Percentiles rank a stretch among this genome's conserved stretches.
phyloP scores from a whole-genome alignment of 768 basidiomycete species.

The Amanita jacksonii region DNA sequence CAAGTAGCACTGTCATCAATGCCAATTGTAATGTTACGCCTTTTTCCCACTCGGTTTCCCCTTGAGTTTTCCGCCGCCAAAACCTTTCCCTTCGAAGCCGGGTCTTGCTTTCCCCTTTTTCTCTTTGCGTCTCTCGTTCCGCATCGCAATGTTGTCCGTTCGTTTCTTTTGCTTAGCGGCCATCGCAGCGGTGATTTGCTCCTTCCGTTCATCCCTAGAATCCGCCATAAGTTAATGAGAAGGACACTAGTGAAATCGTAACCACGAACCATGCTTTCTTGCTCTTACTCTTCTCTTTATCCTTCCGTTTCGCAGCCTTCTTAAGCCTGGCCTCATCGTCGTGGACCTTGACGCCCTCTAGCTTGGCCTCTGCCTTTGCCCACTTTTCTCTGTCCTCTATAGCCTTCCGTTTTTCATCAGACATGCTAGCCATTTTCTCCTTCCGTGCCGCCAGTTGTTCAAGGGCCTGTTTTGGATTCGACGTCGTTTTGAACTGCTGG shows the following conservation, averaged over 20 bases:
- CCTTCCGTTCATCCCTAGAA: conserved; percentile 79
- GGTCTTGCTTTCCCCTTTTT: conserved; percentile 60
- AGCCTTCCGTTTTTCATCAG: conserved; percentile 75
- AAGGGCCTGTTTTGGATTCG: conserved; percentile 83
- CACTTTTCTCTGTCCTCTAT: conserved; percentile 81
- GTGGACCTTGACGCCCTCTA: conserved; percentile 86
- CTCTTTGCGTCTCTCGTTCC: conserved; percentile 65
- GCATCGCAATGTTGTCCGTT: conserved; percentile 79
- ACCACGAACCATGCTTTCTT: conserved; percentile 73
- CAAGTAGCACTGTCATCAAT: too few species aligned
- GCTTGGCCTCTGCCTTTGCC: conserved; percentile 79
- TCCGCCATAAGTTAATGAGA: not conserved
- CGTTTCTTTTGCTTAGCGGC: conserved; percentile 88
- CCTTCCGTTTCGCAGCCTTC: conserved; percentile 88
- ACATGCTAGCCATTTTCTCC: conserved; percentile 63
- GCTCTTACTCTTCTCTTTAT: conserved; percentile 80
- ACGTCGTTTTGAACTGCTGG: conserved; percentile 52
- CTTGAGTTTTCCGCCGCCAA: conserved; percentile 42
- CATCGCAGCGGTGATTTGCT: conserved; percentile 62
- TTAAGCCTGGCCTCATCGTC: conserved; percentile 82
- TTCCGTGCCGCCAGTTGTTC: conserved; percentile 69
- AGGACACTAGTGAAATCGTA: not conserved
- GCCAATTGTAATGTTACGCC: too few species aligned
- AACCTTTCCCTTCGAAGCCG: conserved; percentile 82
- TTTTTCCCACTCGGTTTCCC: conserved; percentile 13